phyloP scores from a whole-genome alignment of 331 rosid genomes.

The Quercus phellos region DNA sequence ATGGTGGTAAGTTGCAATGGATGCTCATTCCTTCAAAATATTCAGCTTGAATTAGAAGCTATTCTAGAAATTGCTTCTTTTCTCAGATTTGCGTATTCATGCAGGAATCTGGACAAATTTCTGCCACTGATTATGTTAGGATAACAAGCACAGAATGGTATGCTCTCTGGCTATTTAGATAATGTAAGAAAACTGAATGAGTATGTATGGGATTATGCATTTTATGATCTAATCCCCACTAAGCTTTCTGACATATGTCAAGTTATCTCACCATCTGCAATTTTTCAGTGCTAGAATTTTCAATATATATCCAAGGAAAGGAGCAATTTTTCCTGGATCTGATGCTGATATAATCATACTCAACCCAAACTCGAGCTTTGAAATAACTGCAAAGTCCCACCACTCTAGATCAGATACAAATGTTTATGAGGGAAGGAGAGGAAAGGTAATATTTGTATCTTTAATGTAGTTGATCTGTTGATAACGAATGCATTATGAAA shows the following conservation, averaged over 20 bases:
- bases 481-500: neutral
- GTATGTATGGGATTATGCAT: neutral
- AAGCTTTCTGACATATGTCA: slow-evolving; percentile 14
- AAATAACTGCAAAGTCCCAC: slow-evolving; percentile 68
- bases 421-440: slow-evolving; percentile 75
- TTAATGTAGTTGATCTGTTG: neutral
- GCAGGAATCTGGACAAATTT: slow-evolving; percentile 91
- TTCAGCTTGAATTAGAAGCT: neutral
- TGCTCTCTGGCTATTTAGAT: neutral
- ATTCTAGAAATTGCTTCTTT: slow-evolving; percentile 1
- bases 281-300: slow-evolving; percentile 70
- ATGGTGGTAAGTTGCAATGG: slow-evolving; percentile 75
- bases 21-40: slow-evolving; percentile 4
- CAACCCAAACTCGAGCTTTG: slow-evolving; percentile 80
- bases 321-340: slow-evolving; percentile 78
- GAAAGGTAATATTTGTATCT: slow-evolving; percentile 52
- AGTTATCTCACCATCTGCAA: slow-evolving; percentile 11
- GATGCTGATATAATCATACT: slow-evolving; percentile 95
- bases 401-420: slow-evolving; percentile 78
- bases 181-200: slow-evolving; percentile 7
- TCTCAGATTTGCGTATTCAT: neutral
- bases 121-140: slow-evolving; percentile 74
- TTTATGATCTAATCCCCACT: neutral
- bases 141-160: slow-evolving; percentile 90
- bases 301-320: slow-evolving; percentile 83